phyloP scores from a whole-genome alignment of 805 yeast genomes.

The Limtongia smithiae region DNA sequence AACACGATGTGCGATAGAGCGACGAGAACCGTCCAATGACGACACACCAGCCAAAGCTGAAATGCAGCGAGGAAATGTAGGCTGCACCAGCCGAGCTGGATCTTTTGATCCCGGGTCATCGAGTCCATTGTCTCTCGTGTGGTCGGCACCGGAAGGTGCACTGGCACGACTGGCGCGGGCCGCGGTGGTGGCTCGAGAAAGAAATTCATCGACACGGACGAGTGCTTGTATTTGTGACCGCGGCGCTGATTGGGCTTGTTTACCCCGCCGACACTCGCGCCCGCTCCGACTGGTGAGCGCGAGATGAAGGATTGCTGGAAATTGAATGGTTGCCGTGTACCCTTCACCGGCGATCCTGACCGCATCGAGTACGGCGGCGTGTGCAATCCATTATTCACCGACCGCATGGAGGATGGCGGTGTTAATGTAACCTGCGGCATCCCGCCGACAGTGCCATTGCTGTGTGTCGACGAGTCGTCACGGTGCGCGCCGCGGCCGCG shows the following conservation, averaged over 20 bases:
- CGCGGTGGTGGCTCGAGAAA: constrained; percentile 86
- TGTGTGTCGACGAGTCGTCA: no score
- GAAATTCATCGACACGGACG: constrained; percentile 92
- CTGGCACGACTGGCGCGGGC: constrained; percentile 60
- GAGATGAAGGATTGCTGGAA: constrained; percentile 47
- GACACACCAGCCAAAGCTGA: constrained; percentile 57
- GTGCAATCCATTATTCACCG: background rate
- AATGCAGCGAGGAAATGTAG: constrained; percentile 56
- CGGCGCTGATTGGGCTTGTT: constrained; percentile 49
- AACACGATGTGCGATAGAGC: constrained; percentile 84
- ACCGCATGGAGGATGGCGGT: background rate
- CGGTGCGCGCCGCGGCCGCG: background rate
- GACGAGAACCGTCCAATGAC: constrained; percentile 54
- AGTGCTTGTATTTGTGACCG: constrained; percentile 94
- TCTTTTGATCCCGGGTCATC: constrained; percentile 54
- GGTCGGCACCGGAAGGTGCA: constrained; percentile 70
- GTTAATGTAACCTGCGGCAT: background rate
- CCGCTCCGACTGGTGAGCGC: constrained; percentile 42
- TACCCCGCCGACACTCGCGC: background rate
- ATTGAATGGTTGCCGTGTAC: constrained; percentile 27
- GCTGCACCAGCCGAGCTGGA: constrained; percentile 56
- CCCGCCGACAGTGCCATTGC: no score
- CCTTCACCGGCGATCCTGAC: constrained; percentile 22
- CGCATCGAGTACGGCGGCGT: constrained; percentile 7
- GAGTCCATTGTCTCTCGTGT: constrained; percentile 59